These are phyloP conservation scores for Pyrenula aspistea DNA, from an alignment of 495 filamentous ascomycete genomes.

Conservation along the genomic window DNA sequence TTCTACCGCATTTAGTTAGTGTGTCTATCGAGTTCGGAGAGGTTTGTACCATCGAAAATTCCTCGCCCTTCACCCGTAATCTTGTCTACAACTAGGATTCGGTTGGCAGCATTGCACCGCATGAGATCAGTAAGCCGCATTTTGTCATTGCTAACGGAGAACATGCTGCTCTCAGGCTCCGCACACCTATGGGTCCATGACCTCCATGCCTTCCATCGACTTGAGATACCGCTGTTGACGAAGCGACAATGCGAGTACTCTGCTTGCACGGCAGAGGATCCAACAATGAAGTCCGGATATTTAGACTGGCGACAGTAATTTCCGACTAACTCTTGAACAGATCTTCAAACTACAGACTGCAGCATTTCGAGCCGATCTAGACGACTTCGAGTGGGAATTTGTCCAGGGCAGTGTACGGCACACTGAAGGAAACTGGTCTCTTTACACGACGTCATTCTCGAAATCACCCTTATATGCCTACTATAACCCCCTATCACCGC, in stretches of 20 bases:
- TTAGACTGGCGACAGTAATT: background rate
- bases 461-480: constrained; percentile 7
- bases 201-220: background rate
- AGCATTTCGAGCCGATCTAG: constrained; percentile 5
- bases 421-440: constrained; percentile 7
- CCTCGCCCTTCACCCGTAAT: no score
- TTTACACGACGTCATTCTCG: constrained; percentile 4
- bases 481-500: constrained; percentile 3
- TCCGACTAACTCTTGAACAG: background rate
- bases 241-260: constrained; percentile 7
- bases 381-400: constrained; percentile 11
- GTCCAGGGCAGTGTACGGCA: constrained; percentile 6
- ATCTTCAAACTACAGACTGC: constrained; percentile 7
- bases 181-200: no score
- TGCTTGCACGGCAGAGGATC: constrained; percentile 10
- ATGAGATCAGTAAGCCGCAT: no score
- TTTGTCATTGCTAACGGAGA: no score
- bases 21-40: background rate
- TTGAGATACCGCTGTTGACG: background rate
- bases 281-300: constrained; percentile 8
- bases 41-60: no score
- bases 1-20: background rate
- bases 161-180: no score
- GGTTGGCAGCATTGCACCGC: no score
- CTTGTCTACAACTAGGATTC: no score